Conservation (phyloP, 306 rosid species). For the Heteromeles arbutifolia region DNA sequence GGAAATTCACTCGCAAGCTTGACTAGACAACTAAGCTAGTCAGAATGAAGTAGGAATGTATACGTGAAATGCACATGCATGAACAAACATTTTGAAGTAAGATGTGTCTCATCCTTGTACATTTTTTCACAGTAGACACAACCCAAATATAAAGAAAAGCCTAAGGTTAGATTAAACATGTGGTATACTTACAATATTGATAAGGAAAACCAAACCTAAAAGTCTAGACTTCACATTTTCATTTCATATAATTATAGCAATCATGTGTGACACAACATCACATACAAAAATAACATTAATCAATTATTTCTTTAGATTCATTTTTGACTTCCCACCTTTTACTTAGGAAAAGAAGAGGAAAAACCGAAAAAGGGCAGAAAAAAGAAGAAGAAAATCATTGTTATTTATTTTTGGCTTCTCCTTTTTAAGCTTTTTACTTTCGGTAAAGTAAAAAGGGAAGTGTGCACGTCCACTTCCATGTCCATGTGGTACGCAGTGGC, state of each 20-base stretch:
- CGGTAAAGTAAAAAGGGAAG: neutral
- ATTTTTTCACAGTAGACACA: too few species aligned
- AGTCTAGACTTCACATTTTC: too few species aligned
- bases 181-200: too few species aligned
- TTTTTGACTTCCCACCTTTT: neutral
- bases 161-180: too few species aligned
- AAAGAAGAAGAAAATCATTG: neutral
- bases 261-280: neutral
- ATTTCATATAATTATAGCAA: neutral
- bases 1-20: too few species aligned
- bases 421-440: neutral
- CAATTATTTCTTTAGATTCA: neutral
- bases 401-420: neutral
- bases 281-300: neutral
- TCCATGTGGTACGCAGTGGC: neutral
- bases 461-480: neutral
- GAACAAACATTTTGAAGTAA: too few species aligned
- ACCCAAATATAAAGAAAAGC: too few species aligned
- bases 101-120: too few species aligned
- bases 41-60: too few species aligned
- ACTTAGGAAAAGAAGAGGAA: neutral
- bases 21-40: too few species aligned
- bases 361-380: neutral
- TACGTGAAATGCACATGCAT: too few species aligned
- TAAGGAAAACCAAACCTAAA: too few species aligned